These are phyloP conservation scores for Calophaca sinica DNA, from an alignment of 306 rosid genomes.

Conservation along the genomic window DNA sequence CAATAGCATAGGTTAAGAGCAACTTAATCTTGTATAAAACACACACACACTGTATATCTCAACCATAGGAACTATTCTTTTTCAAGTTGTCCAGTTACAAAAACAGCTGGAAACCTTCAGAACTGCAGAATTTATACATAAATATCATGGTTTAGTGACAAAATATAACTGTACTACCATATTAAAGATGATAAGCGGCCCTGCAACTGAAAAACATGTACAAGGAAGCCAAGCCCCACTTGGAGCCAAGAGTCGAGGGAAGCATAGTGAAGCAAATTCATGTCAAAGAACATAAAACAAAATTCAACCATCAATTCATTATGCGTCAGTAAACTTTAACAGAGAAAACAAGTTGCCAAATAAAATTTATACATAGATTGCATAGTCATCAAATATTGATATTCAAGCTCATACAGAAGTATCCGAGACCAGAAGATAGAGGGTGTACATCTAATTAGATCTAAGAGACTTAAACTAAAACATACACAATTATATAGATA, in stretches of 20 bases:
- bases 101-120: slow-evolving; percentile 12
- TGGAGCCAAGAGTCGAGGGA: background rate
- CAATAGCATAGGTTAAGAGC: background rate
- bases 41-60: background rate
- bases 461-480: too few relatives aligned
- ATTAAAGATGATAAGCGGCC: slow-evolving; percentile 16
- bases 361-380: background rate
- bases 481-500: too few relatives aligned
- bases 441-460: background rate
- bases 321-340: background rate
- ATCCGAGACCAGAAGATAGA: slow-evolving; percentile 25
- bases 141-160: slow-evolving; percentile 30
- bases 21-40: background rate
- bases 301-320: slow-evolving; percentile 6
- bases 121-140: slow-evolving; percentile 1
- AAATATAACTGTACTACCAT: background rate
- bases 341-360: background rate
- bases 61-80: too few relatives aligned
- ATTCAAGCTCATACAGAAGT: slow-evolving; percentile 20
- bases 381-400: slow-evolving; percentile 18
- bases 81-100: slow-evolving; percentile 11
- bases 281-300: background rate
- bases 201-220: background rate
- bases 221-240: slow-evolving; percentile 7
- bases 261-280: slow-evolving; percentile 30